Evolutionary conservation across 805 yeast genomes (phyloP).

Genomic region (Teunomyces panamensis): DNA sequence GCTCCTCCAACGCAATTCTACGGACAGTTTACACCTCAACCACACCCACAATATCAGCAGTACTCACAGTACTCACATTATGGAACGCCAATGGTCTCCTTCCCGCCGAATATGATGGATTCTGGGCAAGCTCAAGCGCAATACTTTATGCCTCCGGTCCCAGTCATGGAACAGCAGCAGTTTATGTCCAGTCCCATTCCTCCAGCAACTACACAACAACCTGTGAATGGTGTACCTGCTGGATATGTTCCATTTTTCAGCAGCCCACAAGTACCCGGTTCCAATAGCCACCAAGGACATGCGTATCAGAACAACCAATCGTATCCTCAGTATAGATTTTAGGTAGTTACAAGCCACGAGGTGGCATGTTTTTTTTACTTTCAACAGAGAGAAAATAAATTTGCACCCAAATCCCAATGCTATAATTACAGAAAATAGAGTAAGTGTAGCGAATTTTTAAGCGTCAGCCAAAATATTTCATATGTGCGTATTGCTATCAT

Average conservation of each 20-base stretch:
- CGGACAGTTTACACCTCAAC: background rate
- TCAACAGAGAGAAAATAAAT: background rate
- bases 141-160: background rate
- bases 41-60: conserved; percentile 1
- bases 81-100: background rate
- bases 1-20: background rate
- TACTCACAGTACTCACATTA: conserved; percentile 6
- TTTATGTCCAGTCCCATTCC: background rate
- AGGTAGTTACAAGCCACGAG: background rate
- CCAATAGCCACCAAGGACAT: background rate
- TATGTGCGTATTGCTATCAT: too few relatives aligned
- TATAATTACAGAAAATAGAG: background rate
- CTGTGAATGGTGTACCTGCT: background rate
- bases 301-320: conserved; percentile 1
- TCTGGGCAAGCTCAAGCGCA: background rate
- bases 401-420: background rate
- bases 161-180: background rate
- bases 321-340: background rate
- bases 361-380: background rate
- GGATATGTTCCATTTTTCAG: background rate
- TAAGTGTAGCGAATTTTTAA: too few relatives aligned
- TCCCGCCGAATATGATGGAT: background rate
- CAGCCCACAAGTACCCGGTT: background rate
- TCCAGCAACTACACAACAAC: background rate
- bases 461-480: too few relatives aligned